Evolutionary conservation across 768 basidiomycete genomes (phyloP).

Genomic region (Rhodosporidiobolus odoratus): DNA sequence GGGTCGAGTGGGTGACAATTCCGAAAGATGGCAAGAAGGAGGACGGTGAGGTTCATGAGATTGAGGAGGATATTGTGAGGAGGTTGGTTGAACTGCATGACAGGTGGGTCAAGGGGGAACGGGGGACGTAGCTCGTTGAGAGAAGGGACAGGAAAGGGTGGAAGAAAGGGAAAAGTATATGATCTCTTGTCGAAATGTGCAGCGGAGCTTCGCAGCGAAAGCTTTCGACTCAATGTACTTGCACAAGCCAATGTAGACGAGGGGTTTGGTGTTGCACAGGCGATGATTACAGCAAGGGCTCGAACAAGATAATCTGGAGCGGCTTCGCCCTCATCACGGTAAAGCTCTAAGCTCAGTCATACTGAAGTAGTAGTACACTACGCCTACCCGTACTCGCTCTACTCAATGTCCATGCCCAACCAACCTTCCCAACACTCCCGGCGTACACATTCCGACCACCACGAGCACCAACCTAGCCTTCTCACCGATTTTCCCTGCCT

Average conservation of each 20-base stretch:
- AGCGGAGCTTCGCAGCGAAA: too few relatives aligned
- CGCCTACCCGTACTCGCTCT: background rate
- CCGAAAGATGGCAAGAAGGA: constrained; percentile 39
- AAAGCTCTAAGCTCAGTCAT: too few relatives aligned
- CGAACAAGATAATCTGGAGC: too few relatives aligned
- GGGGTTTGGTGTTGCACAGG: too few relatives aligned
- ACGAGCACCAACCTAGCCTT: constrained; percentile 55
- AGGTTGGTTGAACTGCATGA: constrained; percentile 71
- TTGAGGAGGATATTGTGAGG: constrained; percentile 81
- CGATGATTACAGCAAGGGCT: too few relatives aligned
- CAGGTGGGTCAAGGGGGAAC: constrained; percentile 53
- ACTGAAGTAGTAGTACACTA: too few relatives aligned
- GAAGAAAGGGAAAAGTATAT: background rate
- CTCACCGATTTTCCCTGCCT: constrained; percentile 44
- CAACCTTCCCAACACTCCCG: constrained; percentile 58
- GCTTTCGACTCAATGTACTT: too few relatives aligned
- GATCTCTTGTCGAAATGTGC: too few relatives aligned
- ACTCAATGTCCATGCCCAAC: constrained; percentile 57
- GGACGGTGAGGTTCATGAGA: constrained; percentile 61
- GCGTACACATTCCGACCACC: constrained; percentile 65
- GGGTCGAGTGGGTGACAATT: constrained; percentile 41
- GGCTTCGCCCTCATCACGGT: too few relatives aligned
- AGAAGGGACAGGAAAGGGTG: background rate
- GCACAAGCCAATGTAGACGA: too few relatives aligned
- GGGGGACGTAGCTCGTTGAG: background rate